Conservation (phyloP, 345 rosid genomes). For the Linum usitatissimum region DNA sequence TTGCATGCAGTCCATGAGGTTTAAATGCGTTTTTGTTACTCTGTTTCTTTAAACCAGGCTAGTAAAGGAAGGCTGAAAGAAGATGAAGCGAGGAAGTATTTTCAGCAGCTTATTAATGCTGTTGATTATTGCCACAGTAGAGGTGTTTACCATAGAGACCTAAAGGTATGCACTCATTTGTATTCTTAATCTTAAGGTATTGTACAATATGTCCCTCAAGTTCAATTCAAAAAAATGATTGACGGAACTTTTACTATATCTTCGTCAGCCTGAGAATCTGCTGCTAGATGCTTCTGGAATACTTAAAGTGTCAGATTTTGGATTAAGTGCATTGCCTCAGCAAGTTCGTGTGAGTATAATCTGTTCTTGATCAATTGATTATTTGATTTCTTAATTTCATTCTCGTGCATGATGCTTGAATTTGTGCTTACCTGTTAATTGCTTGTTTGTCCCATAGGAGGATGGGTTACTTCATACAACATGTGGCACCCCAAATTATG, state of each 20-base stretch:
- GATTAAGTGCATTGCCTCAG: slow-evolving; percentile 94
- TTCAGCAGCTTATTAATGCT: slow-evolving; percentile 93
- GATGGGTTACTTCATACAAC: slow-evolving; percentile 98
- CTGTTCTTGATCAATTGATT: slow-evolving; percentile 1
- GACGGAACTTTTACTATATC: slow-evolving; percentile 6
- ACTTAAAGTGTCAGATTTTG: slow-evolving; percentile 95
- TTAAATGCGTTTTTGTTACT: not conserved
- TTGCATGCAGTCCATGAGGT: not conserved
- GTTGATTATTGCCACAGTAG: slow-evolving; percentile 97
- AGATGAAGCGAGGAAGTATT: slow-evolving; percentile 88
- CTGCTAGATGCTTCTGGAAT: slow-evolving; percentile 75
- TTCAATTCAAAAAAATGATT: not conserved
- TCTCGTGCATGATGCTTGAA: not conserved
- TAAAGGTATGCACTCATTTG: slow-evolving; percentile 47
- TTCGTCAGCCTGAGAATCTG: slow-evolving; percentile 87
- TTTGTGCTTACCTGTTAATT: slow-evolving; percentile 9
- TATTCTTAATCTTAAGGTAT: not conserved
- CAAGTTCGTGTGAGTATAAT: slow-evolving; percentile 80
- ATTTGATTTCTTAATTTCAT: not conserved
- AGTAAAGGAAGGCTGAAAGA: slow-evolving; percentile 89
- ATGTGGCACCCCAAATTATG: slow-evolving; percentile 98
- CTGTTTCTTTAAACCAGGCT: slow-evolving; percentile 37
- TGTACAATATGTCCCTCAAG: not conserved
- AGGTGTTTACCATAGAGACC: slow-evolving; percentile 89
- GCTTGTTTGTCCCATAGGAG: slow-evolving; percentile 37